Evolutionary conservation across 257 asterid species (phyloP), one percentile per base, ranked within the genome.

Genomic region (Capsicum rhomboideum): DNA sequence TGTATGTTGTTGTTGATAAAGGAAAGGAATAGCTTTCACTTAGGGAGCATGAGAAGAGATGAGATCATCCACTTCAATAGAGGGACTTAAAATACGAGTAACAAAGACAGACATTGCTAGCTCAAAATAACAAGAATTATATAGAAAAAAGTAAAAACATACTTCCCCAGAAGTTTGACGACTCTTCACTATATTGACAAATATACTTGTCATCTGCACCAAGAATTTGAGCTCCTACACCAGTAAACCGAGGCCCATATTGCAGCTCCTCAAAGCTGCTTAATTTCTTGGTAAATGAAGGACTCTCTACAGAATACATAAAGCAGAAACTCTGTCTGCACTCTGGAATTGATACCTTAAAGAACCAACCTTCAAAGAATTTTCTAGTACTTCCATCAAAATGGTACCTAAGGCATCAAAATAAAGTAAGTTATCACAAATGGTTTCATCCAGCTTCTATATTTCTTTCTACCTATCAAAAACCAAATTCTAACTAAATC

Each of bases 351-450:
- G 98, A 91, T 23, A 96, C 98, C 91, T 92, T 96, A 87, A 96
- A 96, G 87, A 94, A 96, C 99, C 99, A 96, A 6, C 99, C 99
- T 89, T 96, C 99, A 31, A 96, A 96, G 85, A 96, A 94, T 58
- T 86, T 92, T 78, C 99, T 90, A 8, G 92, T 68, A 28, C 93
- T 94, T 86, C 98, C 97, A 92, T 96, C 99, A 87, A 92, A 96
- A 90, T 96, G 99, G 85, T 93, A 96, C 87, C 99, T 96, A 85
- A 67, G 78, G 53, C 80, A 82, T 86, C 66, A 83, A 34, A 83
- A 40, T 18, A 67, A 23, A 49, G 81, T 75, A 50, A 50, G 42
- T 18, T 49, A 26, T 75, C 44, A 75, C 81, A 9, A 75, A 50
- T 14, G 81, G 44, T n/a, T n/a, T n/a, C n/a, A n/a, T n/a, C n/a